These are phyloP conservation scores for Rosa lucieae DNA, from an alignment of 306 rosid genomes.

Conservation along the genomic window DNA sequence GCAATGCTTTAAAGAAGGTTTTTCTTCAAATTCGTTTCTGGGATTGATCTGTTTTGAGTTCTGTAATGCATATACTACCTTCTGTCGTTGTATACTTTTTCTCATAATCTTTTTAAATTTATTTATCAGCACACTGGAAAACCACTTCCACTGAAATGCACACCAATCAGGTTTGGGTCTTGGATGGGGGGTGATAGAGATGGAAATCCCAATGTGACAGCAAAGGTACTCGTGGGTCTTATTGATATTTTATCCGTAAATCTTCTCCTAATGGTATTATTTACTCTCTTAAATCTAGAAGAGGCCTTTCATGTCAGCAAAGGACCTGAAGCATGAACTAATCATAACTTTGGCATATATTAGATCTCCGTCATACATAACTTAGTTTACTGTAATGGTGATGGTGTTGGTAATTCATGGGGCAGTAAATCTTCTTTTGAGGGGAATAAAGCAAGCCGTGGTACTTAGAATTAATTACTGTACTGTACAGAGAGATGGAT, in stretches of 20 bases:
- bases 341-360: not conserved
- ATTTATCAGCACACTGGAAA: conserved; percentile 79
- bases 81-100: not conserved
- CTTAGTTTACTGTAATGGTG: not conserved
- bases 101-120: not conserved
- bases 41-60: too few species aligned
- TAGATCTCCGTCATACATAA: not conserved
- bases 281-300: not conserved
- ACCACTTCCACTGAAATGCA: conserved; percentile 90
- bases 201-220: conserved; percentile 94
- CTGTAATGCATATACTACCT: too few species aligned
- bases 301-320: not conserved
- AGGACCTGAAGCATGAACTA: not conserved
- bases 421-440: not conserved
- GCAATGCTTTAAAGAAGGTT: too few species aligned
- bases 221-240: conserved; percentile 54
- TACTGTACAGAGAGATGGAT: not conserved
- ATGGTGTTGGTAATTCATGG: not conserved
- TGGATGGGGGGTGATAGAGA: conserved; percentile 99
- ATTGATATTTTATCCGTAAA: not conserved
- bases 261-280: conserved; percentile 3
- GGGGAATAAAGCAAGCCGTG: not conserved
- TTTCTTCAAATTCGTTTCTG: too few species aligned
- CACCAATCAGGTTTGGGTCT: conserved; percentile 92
- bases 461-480: not conserved